phyloP scores from a whole-genome alignment of 164 flowering plant genomes.

The Sedum album region DNA sequence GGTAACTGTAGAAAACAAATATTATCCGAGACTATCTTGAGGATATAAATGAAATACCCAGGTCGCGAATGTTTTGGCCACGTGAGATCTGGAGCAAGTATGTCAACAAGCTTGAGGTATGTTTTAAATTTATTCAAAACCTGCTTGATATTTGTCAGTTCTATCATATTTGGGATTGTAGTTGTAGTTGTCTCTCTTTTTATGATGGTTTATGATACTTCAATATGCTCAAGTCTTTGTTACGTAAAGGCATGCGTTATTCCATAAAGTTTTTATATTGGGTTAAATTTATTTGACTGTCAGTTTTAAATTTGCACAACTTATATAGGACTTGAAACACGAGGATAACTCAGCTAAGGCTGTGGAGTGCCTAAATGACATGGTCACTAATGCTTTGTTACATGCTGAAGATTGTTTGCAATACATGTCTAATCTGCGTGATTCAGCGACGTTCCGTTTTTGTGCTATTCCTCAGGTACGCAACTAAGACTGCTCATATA shows the following conservation, averaged over 20 bases:
- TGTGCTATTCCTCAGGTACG: conserved; percentile 95
- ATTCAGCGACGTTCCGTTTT: conserved; percentile 63
- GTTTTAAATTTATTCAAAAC: too few species aligned
- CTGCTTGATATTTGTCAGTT: too few species aligned
- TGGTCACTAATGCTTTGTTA: conserved; percentile 84
- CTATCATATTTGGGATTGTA: too few species aligned
- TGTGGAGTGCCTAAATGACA: conserved; percentile 84
- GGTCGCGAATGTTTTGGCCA: conserved; percentile 99
- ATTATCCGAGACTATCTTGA: conserved; percentile 91
- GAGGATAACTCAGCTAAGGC: conserved; percentile 86
- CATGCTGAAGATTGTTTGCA: conserved; percentile 77
- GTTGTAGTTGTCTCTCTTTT: too few species aligned
- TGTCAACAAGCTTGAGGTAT: conserved; percentile 86
- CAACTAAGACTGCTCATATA: neutral
- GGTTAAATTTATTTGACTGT: neutral
- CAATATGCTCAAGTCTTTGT: too few species aligned
- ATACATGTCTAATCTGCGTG: conserved; percentile 64
- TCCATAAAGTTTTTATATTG: neutral
- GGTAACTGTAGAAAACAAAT: conserved; percentile 68
- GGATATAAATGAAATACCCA: conserved; percentile 94
- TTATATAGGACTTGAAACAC: conserved; percentile 67
- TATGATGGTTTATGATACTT: too few species aligned
- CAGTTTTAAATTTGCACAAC: conserved; percentile 5
- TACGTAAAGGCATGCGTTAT: neutral
- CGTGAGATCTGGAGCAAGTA: conserved; percentile 95